Base-by-base conservation (phyloP, 2,329 filamentous ascomycete genomes). In the Pseudomassariella vexata region DNA sequence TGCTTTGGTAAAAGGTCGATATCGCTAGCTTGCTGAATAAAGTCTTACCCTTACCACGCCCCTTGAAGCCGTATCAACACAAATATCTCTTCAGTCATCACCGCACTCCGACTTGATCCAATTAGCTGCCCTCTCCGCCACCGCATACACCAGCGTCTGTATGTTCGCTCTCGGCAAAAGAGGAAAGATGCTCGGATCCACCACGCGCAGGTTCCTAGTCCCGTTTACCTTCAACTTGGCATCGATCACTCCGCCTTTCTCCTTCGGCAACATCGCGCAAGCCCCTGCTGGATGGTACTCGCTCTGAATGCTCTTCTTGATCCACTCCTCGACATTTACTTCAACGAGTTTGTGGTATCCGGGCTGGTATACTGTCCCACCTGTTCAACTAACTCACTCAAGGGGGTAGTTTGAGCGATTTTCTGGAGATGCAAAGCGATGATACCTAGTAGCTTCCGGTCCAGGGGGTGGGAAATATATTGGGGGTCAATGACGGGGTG, bases 101-200 rank as follows among this genome's bases (percentile, higher is more conserved):
- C 26, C 15, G 16, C 19, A 28, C 9, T 28, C 26, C 7, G 9
- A 7, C 26, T 28, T 28, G 9, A 28, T 28, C 26, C 16, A 17
- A n/a, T 23, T 14, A 11, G 28, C 28, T 9, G 16, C 28, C 19
- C 15, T 22, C 28, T 24, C 28, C 9, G 28, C 20, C 10, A 31
- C 9, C 9, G 28, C 28, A 10, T 31, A 31, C 10, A 31, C 28
- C 6, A 21, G 22, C 4, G 16, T 15, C 20, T 12, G 20, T 8
- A 31, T 8, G 17, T 31, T 31, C 2, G 16, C 28, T 3, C 11
- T n/a, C 9, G 19, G 10, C 1, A 31, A 9, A 9, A 31, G 9
- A 15, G 28, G 28, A 10, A 31, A 6, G 5, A 24, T 17, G 19
- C 28, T 24, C 7, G 28, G 6, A 24, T 31, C 28, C 11, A 19